A percentile compares a stretch with the other conserved stretches of the same genome.
Conservation (phyloP, 169 alveolate genomes). For the Plasmodium inui region DNA sequence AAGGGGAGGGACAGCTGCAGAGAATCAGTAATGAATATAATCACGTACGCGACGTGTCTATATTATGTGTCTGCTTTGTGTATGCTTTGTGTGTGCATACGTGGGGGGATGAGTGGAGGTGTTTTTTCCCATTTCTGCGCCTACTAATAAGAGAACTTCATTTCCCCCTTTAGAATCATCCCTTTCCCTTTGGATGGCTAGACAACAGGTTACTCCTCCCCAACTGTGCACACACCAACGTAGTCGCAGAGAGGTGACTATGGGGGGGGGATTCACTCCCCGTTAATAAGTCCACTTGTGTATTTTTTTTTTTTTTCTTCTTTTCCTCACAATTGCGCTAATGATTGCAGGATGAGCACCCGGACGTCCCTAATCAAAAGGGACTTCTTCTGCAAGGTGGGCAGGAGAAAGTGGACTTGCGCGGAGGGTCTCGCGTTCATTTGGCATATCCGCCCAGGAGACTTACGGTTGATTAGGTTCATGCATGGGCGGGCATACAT, state of each 20-base stretch:
- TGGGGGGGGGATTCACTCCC: not conserved
- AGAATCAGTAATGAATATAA: conserved; percentile 43
- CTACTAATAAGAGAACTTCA: not conserved
- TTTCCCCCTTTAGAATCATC: conserved; percentile 48
- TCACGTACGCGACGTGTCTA: not conserved
- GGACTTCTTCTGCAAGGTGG: conserved; percentile 75
- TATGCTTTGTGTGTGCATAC: not conserved
- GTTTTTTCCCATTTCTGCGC: not conserved
- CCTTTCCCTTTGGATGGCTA: conserved; percentile 75
- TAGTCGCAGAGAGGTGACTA: not conserved
- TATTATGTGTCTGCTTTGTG: not conserved
- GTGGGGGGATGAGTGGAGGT: not conserved
- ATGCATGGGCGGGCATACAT: not conserved
- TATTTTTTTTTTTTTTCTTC: not conserved
- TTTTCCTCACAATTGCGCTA: not conserved
- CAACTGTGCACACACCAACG: not conserved
- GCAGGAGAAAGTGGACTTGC: not conserved
- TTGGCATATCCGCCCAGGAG: not conserved
- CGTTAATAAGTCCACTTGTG: not conserved
- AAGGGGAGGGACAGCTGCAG: conserved; percentile 57
- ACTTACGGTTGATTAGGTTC: not conserved
- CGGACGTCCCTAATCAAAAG: conserved; percentile 60
- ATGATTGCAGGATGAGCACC: conserved; percentile 48
- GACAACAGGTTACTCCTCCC: conserved; percentile 59
- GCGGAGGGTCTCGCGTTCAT: not conserved